Base-by-base conservation (phyloP, 169 alveolate species). In the Eimeria acervulina region DNA sequence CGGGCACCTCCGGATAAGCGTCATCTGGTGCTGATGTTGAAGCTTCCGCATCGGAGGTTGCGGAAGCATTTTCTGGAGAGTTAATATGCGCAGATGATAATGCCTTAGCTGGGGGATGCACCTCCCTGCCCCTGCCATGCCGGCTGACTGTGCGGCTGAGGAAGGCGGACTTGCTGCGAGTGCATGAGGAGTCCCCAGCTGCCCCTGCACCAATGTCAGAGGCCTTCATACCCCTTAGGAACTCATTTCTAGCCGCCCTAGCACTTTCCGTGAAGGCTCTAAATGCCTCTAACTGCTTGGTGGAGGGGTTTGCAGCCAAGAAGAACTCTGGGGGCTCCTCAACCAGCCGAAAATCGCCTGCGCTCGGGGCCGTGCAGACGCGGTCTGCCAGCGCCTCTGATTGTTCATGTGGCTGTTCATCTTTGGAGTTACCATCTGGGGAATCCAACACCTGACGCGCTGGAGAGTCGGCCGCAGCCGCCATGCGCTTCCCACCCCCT, bases 1-100 rank as follows among this genome's bases (percentile, higher is more conserved):
- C 95, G 47, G 76, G 90, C 66, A 74, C 90, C 81, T 91, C 95
- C 47, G 94, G 94, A 38, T 87, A 87, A 38, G 94, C 83, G 28
- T 87, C 94, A 26, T 6, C 31, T 33, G 94, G 51, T 59, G 40
- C 40, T 87, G 94, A 28, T 8, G 44, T 8, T 17, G 61, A 66
- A 26, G 61, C 47, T 61, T 36, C 66, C 28, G 83, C 83, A 26
- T 44, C 63, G 26, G 78, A 36, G 1, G 40, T 0, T 38, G 83
- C 59, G 13, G 26, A 26, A 1, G 63, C 80, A 19, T 10, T 44
- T 40, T 61, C 94, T 23, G 78, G 44, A 63, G 23, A 44, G 28
- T 12, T 59, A 28, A 12, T 23, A n/a, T 13, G 36, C 36, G 61
- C 66, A 28, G 19, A 47, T 26, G 1, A 66, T 36, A 40, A 44